These are phyloP conservation scores for Aristolochia contorta DNA, from an alignment of 164 flowering plant genomes.

Conservation along the genomic window DNA sequence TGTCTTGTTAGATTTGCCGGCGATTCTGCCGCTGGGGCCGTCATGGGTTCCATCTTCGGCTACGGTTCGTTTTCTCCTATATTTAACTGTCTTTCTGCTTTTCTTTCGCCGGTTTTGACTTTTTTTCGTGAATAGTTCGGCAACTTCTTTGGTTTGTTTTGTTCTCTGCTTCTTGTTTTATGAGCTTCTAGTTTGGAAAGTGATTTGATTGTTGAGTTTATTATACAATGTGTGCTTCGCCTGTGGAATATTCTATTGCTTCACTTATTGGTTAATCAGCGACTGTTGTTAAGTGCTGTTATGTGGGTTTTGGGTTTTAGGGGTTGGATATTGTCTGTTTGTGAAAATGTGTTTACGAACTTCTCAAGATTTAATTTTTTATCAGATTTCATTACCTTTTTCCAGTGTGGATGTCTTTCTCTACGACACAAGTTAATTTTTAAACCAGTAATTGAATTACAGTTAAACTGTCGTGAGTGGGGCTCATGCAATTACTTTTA, in stretches of 20 bases:
- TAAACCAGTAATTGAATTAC: not conserved
- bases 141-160: not conserved
- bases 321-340: not conserved
- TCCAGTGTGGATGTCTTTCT: not conserved
- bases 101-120: not conserved
- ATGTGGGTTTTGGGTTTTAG: not conserved
- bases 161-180: not conserved
- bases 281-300: not conserved
- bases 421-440: not conserved
- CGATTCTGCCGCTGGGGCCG: conserved; percentile 73
- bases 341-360: not conserved
- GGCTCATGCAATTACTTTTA: not conserved
- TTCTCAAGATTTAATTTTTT: not conserved
- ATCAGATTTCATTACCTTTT: no score
- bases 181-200: not conserved
- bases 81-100: not conserved
- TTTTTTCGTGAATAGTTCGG: not conserved
- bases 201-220: not conserved
- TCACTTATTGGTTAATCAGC: no score
- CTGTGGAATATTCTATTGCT: not conserved
- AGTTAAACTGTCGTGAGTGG: not conserved
- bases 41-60: conserved; percentile 90
- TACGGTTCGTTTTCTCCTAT: conserved; percentile 38
- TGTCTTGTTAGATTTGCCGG: conserved; percentile 62
- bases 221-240: not conserved